Evolutionary conservation across 1,284 basidiomycete species (phyloP).

Genomic region (Sanghuangporus weigelae): DNA sequence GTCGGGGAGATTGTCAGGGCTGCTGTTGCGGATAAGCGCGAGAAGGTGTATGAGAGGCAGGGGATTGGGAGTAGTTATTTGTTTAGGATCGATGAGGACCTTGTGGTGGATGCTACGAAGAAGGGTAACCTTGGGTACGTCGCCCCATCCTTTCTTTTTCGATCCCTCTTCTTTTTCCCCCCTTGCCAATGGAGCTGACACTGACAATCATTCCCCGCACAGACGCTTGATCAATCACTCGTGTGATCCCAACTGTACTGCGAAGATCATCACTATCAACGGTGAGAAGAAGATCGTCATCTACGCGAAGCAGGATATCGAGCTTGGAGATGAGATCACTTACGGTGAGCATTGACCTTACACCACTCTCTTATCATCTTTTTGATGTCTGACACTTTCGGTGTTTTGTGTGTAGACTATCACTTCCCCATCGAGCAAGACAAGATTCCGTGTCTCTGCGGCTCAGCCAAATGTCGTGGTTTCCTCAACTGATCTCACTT

Average conservation of each 20-base stretch:
- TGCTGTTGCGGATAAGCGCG: constrained; percentile 93
- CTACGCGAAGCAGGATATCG: constrained; percentile 92
- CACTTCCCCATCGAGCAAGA: constrained; percentile 92
- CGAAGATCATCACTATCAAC: constrained; percentile 98
- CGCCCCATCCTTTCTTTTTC: constrained; percentile 14
- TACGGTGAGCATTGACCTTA: constrained; percentile 50
- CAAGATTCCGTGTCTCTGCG: constrained; percentile 88
- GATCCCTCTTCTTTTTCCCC: no score
- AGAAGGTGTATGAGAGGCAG: constrained; percentile 93
- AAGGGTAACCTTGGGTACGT: constrained; percentile 95
- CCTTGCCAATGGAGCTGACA: constrained; percentile 22
- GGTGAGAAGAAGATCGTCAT: constrained; percentile 99
- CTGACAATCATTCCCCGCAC: constrained; percentile 15
- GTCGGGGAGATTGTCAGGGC: constrained; percentile 96
- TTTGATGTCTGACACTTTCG: constrained; percentile 2
- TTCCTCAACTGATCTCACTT: constrained; percentile 67
- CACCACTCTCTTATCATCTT: neutral
- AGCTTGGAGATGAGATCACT: constrained; percentile 92
- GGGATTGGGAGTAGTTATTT: constrained; percentile 95
- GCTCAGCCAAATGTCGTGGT: constrained; percentile 81
- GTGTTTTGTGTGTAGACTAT: constrained; percentile 54
- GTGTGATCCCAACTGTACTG: constrained; percentile 96
- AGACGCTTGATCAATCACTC: constrained; percentile 96
- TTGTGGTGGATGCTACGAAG: constrained; percentile 97
- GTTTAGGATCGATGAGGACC: constrained; percentile 88